Conservation (phyloP, 169 alveolate species). For the Plasmodium ovale region DNA sequence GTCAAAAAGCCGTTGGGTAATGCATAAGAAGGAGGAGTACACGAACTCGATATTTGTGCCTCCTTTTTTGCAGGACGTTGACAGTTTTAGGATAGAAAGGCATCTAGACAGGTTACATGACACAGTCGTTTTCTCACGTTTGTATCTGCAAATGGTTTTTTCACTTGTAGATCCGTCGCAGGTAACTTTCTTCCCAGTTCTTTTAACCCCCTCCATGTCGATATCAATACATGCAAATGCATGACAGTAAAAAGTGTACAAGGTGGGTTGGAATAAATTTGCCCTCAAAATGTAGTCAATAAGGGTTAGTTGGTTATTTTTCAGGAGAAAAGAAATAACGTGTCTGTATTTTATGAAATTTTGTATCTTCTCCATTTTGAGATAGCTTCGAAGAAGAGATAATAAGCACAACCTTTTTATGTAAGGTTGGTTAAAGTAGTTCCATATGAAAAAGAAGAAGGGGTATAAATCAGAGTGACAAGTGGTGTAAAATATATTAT, state of each 20-base stretch:
- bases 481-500: neutral
- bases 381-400: neutral
- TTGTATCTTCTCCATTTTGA: neutral
- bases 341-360: neutral
- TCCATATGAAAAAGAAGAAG: neutral
- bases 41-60: neutral
- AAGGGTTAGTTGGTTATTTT: neutral
- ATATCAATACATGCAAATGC: slow-evolving; percentile 37
- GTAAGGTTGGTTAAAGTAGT: neutral
- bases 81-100: neutral
- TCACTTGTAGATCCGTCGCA: neutral
- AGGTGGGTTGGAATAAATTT: neutral
- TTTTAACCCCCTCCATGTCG: neutral
- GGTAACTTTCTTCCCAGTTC: neutral
- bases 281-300: slow-evolving; percentile 14
- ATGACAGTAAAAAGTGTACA: slow-evolving; percentile 12
- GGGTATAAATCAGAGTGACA: neutral
- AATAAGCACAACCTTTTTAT: slow-evolving; percentile 23
- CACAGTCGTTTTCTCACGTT: neutral
- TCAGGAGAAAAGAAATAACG: neutral
- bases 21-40: slow-evolving; percentile 9
- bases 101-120: slow-evolving; percentile 38
- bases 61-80: neutral
- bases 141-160: neutral
- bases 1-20: slow-evolving; percentile 5